Base-by-base conservation (phyloP, 805 yeast genomes). In the Wickerhamiella brachini region DNA sequence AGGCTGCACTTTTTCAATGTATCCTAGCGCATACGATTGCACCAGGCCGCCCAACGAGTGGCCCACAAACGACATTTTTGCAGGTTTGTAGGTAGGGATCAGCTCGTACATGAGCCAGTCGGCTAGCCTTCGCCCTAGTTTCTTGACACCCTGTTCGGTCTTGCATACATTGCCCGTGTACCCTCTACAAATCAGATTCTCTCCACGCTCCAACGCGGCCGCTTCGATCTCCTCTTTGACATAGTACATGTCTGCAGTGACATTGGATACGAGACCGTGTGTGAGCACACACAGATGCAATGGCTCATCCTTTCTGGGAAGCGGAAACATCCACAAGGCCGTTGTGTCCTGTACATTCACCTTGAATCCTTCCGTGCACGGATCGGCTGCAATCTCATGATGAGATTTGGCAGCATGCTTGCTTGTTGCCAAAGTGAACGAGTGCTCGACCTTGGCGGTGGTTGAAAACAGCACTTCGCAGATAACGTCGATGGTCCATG, bases 21-120 rank as follows among this genome's bases (percentile, higher is more conserved):
- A 83, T 2, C 90, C 93, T 42, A 93, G 71, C 1, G 97, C 95
- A 73, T 85, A 90, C 0, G 95, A 79, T 68, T 90, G 97, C 9
- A 84, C 84, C 17, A 85, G 77, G 0, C 98, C 98, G 17, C 98
- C 98, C 23, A 93, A 69, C 0, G 97, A 90, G 66, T 93, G 98
- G 1, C 93, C 95, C 20, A 93, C 71, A 60, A 93, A 89, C 2
- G 97, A 90, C 4, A 90, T 78, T 58, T 78, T 79, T 12, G 67
- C 65, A 7, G 86, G 79, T 5, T 69, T 59, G 12, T 62, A 55
- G 5, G 67, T 64, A 4, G 72, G 70, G 12, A 75, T 66, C 46
- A 83, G 68, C 29, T 78, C 80, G 41, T 75, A 70, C 5, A 81
- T 72, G 22, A 90, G 68, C 65, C 74, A 86, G 54, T 81, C 80